Percentiles rank a stretch among this genome's conserved stretches.
These are phyloP conservation scores for Pseudonitzschia delicatissima DNA, from an alignment of 108 stramenopile genomes.

Conservation along the genomic window DNA sequence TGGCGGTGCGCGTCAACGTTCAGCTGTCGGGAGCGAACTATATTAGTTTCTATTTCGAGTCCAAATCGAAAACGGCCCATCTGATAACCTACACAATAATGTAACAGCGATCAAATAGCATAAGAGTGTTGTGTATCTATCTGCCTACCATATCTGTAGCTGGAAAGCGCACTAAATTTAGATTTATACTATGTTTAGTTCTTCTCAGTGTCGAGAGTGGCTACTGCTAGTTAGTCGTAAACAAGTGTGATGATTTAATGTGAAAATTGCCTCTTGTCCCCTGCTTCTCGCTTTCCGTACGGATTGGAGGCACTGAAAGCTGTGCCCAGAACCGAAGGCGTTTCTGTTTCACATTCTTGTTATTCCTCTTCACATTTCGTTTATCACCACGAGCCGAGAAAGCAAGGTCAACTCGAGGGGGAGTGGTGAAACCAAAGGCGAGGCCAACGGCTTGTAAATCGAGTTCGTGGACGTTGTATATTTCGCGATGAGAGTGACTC, in stretches of 20 bases:
- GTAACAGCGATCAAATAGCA: no score
- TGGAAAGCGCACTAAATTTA: no score
- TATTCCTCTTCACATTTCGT: constrained; percentile 40
- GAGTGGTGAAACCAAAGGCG: constrained; percentile 96
- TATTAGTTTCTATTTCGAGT: no score
- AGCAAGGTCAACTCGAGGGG: constrained; percentile 95
- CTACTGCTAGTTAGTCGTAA: no score
- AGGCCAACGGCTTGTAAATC: constrained; percentile 93
- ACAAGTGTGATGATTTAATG: constrained; percentile 38
- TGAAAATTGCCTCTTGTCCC: constrained; percentile 91
- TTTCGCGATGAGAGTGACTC: constrained; percentile 95
- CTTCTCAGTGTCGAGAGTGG: no score
- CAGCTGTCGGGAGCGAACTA: no score
- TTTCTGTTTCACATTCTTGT: constrained; percentile 22
- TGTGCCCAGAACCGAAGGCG: constrained; percentile 72
- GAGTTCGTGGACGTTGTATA: constrained; percentile 96
- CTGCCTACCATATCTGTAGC: no score
- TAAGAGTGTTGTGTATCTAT: no score
- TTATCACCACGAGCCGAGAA: constrained; percentile 77
- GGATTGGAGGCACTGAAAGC: constrained; percentile 95
- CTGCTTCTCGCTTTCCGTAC: constrained; percentile 83
- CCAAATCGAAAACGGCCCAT: no score
- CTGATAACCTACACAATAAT: no score
- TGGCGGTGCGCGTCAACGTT: no score
- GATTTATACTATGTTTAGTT: no score